Evolutionary conservation across 2,329 filamentous ascomycete species (phyloP).

Genomic region (Zymoseptoria tritici): DNA sequence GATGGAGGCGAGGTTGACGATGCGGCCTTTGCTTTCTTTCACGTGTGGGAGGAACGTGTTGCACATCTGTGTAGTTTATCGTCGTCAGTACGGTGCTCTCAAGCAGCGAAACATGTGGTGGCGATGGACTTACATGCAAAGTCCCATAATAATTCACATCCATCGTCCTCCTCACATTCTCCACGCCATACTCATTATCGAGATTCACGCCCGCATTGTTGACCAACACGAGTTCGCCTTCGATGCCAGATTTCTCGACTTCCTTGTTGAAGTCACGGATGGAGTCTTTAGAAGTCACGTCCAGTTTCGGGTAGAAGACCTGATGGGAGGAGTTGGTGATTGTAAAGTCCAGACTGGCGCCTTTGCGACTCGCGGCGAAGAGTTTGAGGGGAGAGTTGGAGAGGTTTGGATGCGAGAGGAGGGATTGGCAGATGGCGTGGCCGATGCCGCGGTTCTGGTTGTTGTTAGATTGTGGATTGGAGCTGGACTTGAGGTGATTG

Average conservation of each 20-base stretch:
- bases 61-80: no score
- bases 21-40: slow-evolving; percentile 20
- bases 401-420: slow-evolving; percentile 20
- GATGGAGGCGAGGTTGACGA: slow-evolving; percentile 32
- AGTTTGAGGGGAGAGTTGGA: slow-evolving; percentile 22
- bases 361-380: slow-evolving; percentile 29
- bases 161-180: slow-evolving; percentile 27
- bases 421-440: slow-evolving; percentile 27
- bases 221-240: slow-evolving; percentile 28
- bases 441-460: slow-evolving; percentile 32
- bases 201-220: slow-evolving; percentile 33
- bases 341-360: slow-evolving; percentile 23
- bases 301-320: slow-evolving; percentile 27
- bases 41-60: slow-evolving; percentile 27
- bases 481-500: neutral
- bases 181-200: slow-evolving; percentile 21
- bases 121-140: slow-evolving; percentile 23
- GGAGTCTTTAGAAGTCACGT: slow-evolving; percentile 22
- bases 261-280: slow-evolving; percentile 23
- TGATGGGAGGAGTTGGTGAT: slow-evolving; percentile 9
- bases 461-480: slow-evolving; percentile 3
- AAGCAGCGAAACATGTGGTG: no score
- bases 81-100: no score
- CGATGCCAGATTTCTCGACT: slow-evolving; percentile 19
- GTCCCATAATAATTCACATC: slow-evolving; percentile 32